Evolutionary conservation across 2,329 filamentous ascomycete genomes (phyloP).

Genomic region (Pseudogymnoascus sp.): DNA sequence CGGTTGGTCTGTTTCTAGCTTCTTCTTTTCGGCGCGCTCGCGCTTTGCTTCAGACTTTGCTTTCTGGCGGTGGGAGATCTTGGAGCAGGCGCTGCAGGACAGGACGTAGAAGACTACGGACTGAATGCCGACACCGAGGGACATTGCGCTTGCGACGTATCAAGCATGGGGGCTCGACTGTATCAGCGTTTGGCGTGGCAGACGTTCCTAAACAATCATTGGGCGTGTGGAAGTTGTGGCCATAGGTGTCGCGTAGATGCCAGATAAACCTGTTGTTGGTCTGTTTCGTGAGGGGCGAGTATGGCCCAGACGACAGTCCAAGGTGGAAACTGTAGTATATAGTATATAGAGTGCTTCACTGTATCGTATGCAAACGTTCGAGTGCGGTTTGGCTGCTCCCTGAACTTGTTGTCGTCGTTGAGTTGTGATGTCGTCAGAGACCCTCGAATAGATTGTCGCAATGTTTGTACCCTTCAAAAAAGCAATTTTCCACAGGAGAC

Average conservation of each 20-base stretch:
- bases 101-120: conserved; percentile 72
- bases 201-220: not conserved
- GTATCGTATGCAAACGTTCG: not conserved
- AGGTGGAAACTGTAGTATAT: not conserved
- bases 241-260: not conserved
- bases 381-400: not conserved
- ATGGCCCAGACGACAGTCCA: not conserved
- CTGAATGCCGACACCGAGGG: conserved; percentile 55
- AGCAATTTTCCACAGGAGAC: not conserved
- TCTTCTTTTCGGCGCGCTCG: conserved; percentile 57
- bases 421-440: not conserved
- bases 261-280: not conserved
- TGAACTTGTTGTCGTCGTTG: not conserved
- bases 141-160: conserved; percentile 32
- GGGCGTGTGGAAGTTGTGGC: not conserved
- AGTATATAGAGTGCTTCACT: not conserved
- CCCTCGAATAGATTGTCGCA: not conserved
- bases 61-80: conserved; percentile 61
- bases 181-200: not conserved
- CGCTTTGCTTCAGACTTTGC: conserved; percentile 62
- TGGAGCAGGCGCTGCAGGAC: conserved; percentile 70
- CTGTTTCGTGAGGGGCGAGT: not conserved
- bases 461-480: not conserved
- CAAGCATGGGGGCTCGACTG: not conserved
- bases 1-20: conserved; percentile 60